Percentiles rank a stretch among this genome's conserved stretches.
phyloP scores from a whole-genome alignment of 352 stramenopile genomes.

The Pythium monospermum region DNA sequence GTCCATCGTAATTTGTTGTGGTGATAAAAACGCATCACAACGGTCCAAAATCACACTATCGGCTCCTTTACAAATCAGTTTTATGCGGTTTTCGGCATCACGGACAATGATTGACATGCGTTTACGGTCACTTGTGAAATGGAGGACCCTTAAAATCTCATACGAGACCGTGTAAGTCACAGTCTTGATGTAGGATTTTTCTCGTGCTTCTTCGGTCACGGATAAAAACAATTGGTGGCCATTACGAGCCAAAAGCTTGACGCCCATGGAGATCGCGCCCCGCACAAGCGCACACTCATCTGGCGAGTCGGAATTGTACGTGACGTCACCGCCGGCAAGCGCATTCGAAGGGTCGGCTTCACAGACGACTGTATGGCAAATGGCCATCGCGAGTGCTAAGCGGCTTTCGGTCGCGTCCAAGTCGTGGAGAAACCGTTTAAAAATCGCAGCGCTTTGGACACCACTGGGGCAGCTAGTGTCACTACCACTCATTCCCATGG shows the following conservation, averaged over 20 bases:
- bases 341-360: conserved; percentile 29
- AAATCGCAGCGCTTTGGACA: conserved; percentile 16
- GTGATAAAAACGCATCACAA: conserved; percentile 55
- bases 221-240: conserved; percentile 50
- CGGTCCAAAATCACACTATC: conserved; percentile 74
- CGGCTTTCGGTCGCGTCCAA: conserved; percentile 48
- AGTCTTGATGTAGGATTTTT: conserved; percentile 55
- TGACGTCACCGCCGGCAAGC: conserved; percentile 28
- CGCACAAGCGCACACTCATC: conserved; percentile 91
- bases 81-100: conserved; percentile 42
- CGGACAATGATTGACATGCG: conserved; percentile 82
- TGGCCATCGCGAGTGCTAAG: conserved; percentile 67
- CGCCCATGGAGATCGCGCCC: conserved; percentile 68
- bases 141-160: conserved; percentile 61
- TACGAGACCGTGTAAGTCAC: conserved; percentile 64
- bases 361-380: conserved; percentile 86
- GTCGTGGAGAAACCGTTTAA: conserved; percentile 45
- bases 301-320: conserved; percentile 89
- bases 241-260: conserved; percentile 67
- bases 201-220: conserved; percentile 50
- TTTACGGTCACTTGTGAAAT: conserved; percentile 78
- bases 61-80: conserved; percentile 77
- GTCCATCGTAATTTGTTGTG: conserved; percentile 46
- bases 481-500: too few species aligned
- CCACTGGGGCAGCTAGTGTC: too few species aligned